These are phyloP conservation scores for Auricularia sp. DNA, from an alignment of 768 basidiomycete genomes.

Conservation along the genomic window DNA sequence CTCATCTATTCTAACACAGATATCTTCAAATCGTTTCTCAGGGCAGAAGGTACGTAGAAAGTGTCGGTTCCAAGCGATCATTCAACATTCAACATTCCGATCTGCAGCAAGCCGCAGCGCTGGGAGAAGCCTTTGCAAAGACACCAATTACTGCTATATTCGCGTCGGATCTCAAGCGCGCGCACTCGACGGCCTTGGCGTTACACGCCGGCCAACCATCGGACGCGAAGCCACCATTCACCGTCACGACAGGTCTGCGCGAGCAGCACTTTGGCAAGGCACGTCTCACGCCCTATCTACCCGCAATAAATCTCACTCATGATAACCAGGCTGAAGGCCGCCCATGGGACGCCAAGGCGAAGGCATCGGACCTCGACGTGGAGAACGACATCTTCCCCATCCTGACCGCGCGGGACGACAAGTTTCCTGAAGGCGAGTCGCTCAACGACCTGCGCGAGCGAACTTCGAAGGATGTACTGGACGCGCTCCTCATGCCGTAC, in stretches of 20 bases:
- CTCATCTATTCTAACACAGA: too few species aligned
- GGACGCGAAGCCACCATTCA: constrained; percentile 36
- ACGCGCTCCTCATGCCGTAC: constrained; percentile 46
- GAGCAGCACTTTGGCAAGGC: constrained; percentile 55
- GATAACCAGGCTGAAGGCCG: constrained; percentile 47
- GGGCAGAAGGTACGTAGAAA: too few species aligned
- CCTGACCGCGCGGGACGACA: constrained; percentile 33
- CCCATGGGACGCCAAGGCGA: constrained; percentile 25
- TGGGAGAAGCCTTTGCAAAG: constrained; percentile 41
- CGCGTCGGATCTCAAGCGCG: constrained; percentile 58
- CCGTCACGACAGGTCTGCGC: constrained; percentile 40
- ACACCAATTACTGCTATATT: constrained; percentile 45
- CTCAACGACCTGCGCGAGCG: constrained; percentile 48
- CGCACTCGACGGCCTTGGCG: constrained; percentile 48
- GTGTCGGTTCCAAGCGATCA: too few species aligned
- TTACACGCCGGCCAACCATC: constrained; percentile 36
- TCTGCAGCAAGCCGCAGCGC: constrained; percentile 52
- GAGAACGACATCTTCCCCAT: constrained; percentile 35
- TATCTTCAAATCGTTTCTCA: too few species aligned
- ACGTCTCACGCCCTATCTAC: too few species aligned
- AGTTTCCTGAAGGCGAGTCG: constrained; percentile 66
- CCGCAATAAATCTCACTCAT: too few species aligned
- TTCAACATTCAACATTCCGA: background rate
- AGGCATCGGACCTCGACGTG: constrained; percentile 20
- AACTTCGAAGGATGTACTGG: constrained; percentile 36